Base-by-base conservation (phyloP, 768 basidiomycete genomes). In the Dacryopinax primogenitus region DNA sequence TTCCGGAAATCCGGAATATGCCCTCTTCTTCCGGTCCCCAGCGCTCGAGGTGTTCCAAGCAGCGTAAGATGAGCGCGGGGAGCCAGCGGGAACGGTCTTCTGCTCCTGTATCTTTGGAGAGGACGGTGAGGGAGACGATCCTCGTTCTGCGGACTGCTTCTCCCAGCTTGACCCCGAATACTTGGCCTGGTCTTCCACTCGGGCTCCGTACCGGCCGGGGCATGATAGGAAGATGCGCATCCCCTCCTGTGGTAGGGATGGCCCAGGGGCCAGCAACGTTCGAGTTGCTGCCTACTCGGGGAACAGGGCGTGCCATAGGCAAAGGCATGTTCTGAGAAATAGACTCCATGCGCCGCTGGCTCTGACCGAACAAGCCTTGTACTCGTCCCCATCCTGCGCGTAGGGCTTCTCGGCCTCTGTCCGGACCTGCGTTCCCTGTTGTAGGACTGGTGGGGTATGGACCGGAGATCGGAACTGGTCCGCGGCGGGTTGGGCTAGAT, bases 21-120 rank as follows among this genome's bases (percentile, higher is more conserved):
- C 90, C 90, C 73, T 92, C 89, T 73, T 92, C 90, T 72, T 88
- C 83, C 13, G 92, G 75, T 51, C 91, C 90, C 89, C 91, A 92
- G 26, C 81, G 76, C 71, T 88, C 75, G 64, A 92, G 71, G 76
- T 92, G 90, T 71, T 92, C 87, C 1, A 86, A 85, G 74, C 90
- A 93, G 65, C 91, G 79, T 62, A 88, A 84, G 30, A 91, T 84
- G 26, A 93, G 76, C 0, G 89, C 90, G 41, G 91, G 88, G 39
- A 93, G 69, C 39, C 61, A 64, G 35, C 66, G 62, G 2, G 51
- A 15, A 15, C 51, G 51, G 51, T 58, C 68, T 62, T 37, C 67
- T 51, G 16, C 33, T 47, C 61, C 64, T 45, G 33, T n/a, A 33
- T 35, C 63, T 12, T 28, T 62, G 36, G 23, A 58, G 33, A 23